Evolutionary conservation across 805 yeast genomes (phyloP), one percentile per base, ranked within the genome.

Genomic region (Nakazawaea peltata): DNA sequence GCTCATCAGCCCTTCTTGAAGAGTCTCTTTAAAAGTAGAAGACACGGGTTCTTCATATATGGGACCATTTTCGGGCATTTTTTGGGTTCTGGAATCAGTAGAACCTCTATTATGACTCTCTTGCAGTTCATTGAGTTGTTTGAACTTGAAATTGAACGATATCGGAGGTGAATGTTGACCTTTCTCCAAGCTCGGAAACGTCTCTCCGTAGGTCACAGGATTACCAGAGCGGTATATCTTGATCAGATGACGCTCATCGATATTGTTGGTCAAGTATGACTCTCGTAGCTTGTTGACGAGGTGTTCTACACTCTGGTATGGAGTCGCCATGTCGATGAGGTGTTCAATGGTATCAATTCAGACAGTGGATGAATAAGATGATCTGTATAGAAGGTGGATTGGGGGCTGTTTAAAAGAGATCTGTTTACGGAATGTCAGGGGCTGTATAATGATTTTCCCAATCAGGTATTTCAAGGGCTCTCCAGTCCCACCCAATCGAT

Each of bases 271-370:
- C 16, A 36, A 11, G 19, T 19, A 36, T 4, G 29, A 21, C 26
- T 21, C 30, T 26, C 40, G 19, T 3, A 36, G 19, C 21, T 28
- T 36, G 21, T 36, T 36, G 11, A 36, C 27, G 10, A 36, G 19
- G 13, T 17, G 24, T 3, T 28, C 40, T 3, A 32, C 30, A 24
- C 19, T 25, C 26, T 31, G 35, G 26, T 29, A 36, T 13, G 37
- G 36, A 26, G 33, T 15, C 19, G 36, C 43, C 40, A 40, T 36
- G 3, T n/a, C n/a, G n/a, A n/a, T n/a, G n/a, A n/a, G n/a, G n/a
- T n/a, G n/a, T n/a, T n/a, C n/a, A n/a, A n/a, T n/a, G n/a, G n/a
- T n/a, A n/a, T n/a, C n/a, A n/a, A n/a, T n/a, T n/a, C n/a, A n/a
- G n/a, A n/a, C n/a, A n/a, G n/a, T n/a, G n/a, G n/a, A n/a, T n/a